Percentiles rank a stretch among this genome's conserved stretches.
These are phyloP conservation scores for Astrephomene gubernaculifera DNA, from an alignment of 139 green algal genomes.

Conservation along the genomic window DNA sequence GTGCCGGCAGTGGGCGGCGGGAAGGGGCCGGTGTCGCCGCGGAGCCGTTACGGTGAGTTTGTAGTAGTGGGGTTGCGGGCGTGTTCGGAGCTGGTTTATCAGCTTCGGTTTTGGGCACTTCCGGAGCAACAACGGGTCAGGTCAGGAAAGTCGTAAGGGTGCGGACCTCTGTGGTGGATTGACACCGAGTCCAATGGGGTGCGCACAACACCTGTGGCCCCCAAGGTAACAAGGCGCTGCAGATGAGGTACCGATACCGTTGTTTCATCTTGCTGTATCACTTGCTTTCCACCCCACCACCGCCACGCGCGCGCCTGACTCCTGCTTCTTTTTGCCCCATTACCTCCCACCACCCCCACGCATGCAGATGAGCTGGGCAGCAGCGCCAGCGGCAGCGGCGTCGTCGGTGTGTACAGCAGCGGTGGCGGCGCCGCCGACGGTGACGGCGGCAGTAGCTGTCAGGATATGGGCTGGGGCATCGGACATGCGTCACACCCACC, in stretches of 20 bases:
- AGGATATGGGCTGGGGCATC: neutral
- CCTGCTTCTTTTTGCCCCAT: neutral
- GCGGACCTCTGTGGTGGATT: neutral
- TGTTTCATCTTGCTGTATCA: neutral
- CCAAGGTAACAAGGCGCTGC: neutral
- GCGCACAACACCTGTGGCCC: too few species aligned
- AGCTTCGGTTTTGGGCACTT: neutral
- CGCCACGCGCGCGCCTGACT: neutral
- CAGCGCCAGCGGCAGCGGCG: neutral
- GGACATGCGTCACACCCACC: too few species aligned
- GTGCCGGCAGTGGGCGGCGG: too few species aligned
- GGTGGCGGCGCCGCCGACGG: neutral
- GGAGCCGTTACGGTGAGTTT: neutral
- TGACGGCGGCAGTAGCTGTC: neutral
- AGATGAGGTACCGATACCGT: neutral
- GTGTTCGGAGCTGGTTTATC: neutral
- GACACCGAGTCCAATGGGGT: neutral
- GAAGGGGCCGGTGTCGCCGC: neutral
- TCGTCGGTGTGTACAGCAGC: neutral
- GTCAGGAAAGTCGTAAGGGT: neutral
- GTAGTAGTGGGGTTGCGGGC: neutral
- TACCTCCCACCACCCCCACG: neutral
- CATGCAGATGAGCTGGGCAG: neutral
- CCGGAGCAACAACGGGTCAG: neutral
- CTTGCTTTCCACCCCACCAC: neutral